Evolutionary conservation across 257 asterid genomes (phyloP).

Genomic region (Ballota nigra): DNA sequence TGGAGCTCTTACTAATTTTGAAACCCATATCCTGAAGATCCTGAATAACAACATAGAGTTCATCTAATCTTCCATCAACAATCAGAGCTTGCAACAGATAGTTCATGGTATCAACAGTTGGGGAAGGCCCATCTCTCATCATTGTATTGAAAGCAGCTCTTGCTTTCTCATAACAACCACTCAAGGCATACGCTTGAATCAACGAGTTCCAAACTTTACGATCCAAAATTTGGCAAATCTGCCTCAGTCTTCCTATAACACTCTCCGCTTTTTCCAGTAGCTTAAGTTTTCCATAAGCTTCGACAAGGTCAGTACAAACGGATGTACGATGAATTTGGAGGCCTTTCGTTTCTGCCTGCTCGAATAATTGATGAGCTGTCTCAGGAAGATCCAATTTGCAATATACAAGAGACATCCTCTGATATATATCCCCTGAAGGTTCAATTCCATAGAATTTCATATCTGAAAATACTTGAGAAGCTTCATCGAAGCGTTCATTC

Average conservation of each 20-base stretch:
- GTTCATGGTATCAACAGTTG: conserved; percentile 81
- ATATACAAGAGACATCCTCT: conserved; percentile 47
- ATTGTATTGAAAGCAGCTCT: conserved; percentile 88
- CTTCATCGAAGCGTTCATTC: conserved; percentile 60
- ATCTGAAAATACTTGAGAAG: conserved; percentile 86
- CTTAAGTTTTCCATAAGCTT: conserved; percentile 75
- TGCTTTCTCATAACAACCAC: conserved; percentile 90
- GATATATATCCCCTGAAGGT: conserved; percentile 58
- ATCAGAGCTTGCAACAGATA: conserved; percentile 79
- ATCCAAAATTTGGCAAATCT: conserved; percentile 48
- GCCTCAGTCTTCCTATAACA: conserved; percentile 59
- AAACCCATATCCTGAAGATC: conserved; percentile 98
- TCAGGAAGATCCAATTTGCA: conserved; percentile 85
- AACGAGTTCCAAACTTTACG: conserved; percentile 81
- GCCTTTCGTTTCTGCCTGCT: conserved; percentile 57
- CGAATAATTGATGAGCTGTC: conserved; percentile 68
- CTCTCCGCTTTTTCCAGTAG: conserved; percentile 78
- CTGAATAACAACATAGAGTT: conserved; percentile 86
- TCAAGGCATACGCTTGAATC: conserved; percentile 72
- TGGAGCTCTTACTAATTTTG: conserved; percentile 81
- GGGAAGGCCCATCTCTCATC: conserved; percentile 95
- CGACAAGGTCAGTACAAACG: conserved; percentile 55
- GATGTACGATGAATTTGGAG: conserved; percentile 47
- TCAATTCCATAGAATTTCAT: conserved; percentile 72
- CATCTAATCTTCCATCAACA: conserved; percentile 71